Percentiles rank a stretch among this genome's conserved stretches.
These are phyloP conservation scores for Kwoniella newhampshirensis DNA, from an alignment of 768 basidiomycete species.

Conservation along the genomic window DNA sequence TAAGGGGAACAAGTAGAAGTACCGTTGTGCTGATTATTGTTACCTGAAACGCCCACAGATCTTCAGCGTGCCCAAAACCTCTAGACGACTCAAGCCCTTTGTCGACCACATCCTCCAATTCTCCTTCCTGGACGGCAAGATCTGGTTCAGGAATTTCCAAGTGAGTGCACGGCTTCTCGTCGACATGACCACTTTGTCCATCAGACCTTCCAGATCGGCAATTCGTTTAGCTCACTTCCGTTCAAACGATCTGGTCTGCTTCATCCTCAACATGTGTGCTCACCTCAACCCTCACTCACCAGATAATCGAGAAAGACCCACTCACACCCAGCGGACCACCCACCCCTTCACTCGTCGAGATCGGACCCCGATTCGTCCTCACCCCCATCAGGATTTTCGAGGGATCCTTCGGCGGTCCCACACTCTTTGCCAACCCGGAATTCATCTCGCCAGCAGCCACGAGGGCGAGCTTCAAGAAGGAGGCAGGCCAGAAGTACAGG, in stretches of 20 bases:
- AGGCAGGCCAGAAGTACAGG: conserved; percentile 77
- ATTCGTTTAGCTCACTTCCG: not conserved
- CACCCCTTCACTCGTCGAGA: conserved; percentile 86
- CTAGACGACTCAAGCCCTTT: conserved; percentile 91
- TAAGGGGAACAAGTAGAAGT: not conserved
- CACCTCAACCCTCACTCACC: too few species aligned
- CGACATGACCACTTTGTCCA: too few species aligned
- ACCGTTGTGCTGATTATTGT: not conserved
- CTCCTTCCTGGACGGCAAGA: conserved; percentile 89
- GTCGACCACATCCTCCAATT: conserved; percentile 97
- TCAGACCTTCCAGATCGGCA: too few species aligned
- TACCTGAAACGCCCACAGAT: conserved; percentile 63
- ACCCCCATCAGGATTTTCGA: conserved; percentile 98
- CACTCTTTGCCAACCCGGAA: conserved; percentile 94
- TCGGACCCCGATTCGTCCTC: conserved; percentile 94
- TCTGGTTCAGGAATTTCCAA: conserved; percentile 99
- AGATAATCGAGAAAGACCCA: conserved; percentile 95
- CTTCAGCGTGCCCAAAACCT: conserved; percentile 88
- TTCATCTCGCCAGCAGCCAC: conserved; percentile 85
- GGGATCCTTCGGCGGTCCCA: conserved; percentile 91
- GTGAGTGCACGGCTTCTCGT: conserved; percentile 55
- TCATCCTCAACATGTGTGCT: not conserved
- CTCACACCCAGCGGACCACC: conserved; percentile 79
- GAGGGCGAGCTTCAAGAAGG: conserved; percentile 67
- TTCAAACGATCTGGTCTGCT: not conserved